A percentile compares a stretch with the other conserved stretches of the same genome.
These are phyloP conservation scores for Suillus clintonianus DNA, from an alignment of 768 basidiomycete genomes.

Conservation along the genomic window DNA sequence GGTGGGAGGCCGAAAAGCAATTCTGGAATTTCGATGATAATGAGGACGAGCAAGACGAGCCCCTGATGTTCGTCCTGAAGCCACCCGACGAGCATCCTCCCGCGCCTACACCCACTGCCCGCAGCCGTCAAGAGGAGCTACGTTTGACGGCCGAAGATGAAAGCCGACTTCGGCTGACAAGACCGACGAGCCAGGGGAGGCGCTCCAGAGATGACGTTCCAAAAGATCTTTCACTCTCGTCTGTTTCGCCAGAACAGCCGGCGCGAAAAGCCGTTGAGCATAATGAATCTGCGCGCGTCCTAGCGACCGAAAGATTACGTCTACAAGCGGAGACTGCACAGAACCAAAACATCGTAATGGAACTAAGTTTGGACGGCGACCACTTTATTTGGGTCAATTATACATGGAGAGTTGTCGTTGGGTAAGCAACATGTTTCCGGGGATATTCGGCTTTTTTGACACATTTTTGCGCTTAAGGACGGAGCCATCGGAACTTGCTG, in stretches of 20 bases:
- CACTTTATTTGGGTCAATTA: slow-evolving; percentile 96
- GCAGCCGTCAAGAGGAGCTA: slow-evolving; percentile 35
- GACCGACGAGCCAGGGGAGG: slow-evolving; percentile 52
- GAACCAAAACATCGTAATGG: slow-evolving; percentile 94
- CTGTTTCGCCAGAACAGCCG: slow-evolving; percentile 37
- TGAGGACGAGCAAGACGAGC: slow-evolving; percentile 88
- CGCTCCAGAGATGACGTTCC: slow-evolving; percentile 60
- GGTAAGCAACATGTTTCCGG: slow-evolving; percentile 48
- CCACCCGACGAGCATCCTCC: slow-evolving; percentile 64
- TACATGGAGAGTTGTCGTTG: slow-evolving; percentile 90
- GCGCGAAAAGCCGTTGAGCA: slow-evolving; percentile 53
- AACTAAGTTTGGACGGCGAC: slow-evolving; percentile 91
- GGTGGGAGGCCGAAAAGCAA: slow-evolving; percentile 99
- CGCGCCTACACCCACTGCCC: slow-evolving; percentile 41
- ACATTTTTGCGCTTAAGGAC: slow-evolving; percentile 57
- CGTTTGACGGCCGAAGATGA: slow-evolving; percentile 36
- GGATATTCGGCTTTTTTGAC: slow-evolving; percentile 17
- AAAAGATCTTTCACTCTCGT: slow-evolving; percentile 46
- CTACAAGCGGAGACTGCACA: slow-evolving; percentile 93
- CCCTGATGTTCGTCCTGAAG: slow-evolving; percentile 91
- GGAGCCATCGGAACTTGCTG: slow-evolving; percentile 77
- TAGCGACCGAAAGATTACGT: slow-evolving; percentile 85
- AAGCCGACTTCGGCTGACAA: slow-evolving; percentile 46
- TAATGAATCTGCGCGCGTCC: slow-evolving; percentile 76
- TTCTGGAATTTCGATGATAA: slow-evolving; percentile 99